phyloP scores from a whole-genome alignment of 257 asterid species.

The Vinca minor region DNA sequence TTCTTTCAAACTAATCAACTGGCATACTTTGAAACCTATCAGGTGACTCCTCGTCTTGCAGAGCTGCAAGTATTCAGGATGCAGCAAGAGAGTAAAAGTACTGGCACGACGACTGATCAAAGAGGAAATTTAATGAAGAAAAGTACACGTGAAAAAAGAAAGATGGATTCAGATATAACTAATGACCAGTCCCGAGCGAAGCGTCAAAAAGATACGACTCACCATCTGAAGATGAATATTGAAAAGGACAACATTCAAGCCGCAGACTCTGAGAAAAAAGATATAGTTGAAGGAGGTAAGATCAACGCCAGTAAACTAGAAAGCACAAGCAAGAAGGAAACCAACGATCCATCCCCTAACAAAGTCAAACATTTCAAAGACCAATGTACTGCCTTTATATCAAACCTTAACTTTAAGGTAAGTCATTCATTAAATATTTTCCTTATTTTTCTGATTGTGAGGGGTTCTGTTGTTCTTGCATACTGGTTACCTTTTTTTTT shows the following conservation, averaged over 20 bases:
- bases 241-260: conserved; percentile 34
- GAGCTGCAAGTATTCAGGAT: conserved; percentile 68
- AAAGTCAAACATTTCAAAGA: conserved; percentile 49
- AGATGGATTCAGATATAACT: conserved; percentile 31
- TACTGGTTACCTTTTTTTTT: not conserved
- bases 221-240: conserved; percentile 26
- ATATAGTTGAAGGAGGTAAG: conserved; percentile 26
- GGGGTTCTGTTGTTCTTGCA: conserved; percentile 3
- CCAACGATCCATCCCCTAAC: conserved; percentile 30
- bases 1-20: not conserved
- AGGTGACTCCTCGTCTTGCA: conserved; percentile 95
- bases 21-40: conserved; percentile 4
- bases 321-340: conserved; percentile 34
- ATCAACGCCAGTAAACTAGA: conserved; percentile 25
- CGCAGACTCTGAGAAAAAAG: conserved; percentile 31
- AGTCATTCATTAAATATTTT: conserved; percentile 15
- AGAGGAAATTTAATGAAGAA: conserved; percentile 40
- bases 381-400: conserved; percentile 81
- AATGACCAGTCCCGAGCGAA: conserved; percentile 57
- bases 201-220: conserved; percentile 51
- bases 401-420: conserved; percentile 65
- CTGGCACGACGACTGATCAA: conserved; percentile 31
- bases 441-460: not conserved
- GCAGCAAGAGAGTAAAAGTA: conserved; percentile 65
- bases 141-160: conserved; percentile 68